Base-by-base conservation (phyloP, 371 early-diverging fungal genomes). In the Apophysomyces variabilis region DNA sequence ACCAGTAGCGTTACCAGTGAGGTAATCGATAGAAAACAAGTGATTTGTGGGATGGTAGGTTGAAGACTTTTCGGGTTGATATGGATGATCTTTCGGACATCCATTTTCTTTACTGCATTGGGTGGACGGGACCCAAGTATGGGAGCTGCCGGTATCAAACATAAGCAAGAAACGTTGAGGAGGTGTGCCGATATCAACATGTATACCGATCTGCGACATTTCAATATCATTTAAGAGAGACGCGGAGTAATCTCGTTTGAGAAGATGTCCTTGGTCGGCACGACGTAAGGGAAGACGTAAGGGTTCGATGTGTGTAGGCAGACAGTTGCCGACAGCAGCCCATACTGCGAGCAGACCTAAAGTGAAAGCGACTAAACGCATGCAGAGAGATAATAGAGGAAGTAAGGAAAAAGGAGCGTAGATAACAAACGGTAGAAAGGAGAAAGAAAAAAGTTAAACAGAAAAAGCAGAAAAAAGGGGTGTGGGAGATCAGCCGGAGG, bases 111-210 rank as follows among this genome's bases (percentile, higher is more conserved):
- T 12, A 13, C 58, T 35, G 50, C 87, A 87, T 41, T 69, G 66
- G 50, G 77, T 74, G 38, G 81, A 65, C 0, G 84, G 78, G 47
- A 89, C 73, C 78, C 87, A 85, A n/a, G 84, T 84, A 63, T 89
- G 82, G 8, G 86, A 76, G 5, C 86, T 86, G n/a, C 89, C 89
- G 1, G 89, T 91, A 66, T 91, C 91, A 36, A 91, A 85, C 46
- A 88, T 74, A 14, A 91, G 78, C 58, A 82, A 72, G 68, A 89
- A 90, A 9, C 73, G 65, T 62, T 90, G 87, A 9, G 85, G 79
- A 13, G 91, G 91, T 38, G 88, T 77, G 4, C 91, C 91, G 7
- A 90, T 76, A 18, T 79, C 67, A 4, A 89, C 86, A 38, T 76
- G 65, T 18, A 82, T 64, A 1, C 66, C 78, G 14, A 76, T 54